phyloP scores from a whole-genome alignment of 192 early-diverging fungal genomes.

The Spizellomyces sp. region DNA sequence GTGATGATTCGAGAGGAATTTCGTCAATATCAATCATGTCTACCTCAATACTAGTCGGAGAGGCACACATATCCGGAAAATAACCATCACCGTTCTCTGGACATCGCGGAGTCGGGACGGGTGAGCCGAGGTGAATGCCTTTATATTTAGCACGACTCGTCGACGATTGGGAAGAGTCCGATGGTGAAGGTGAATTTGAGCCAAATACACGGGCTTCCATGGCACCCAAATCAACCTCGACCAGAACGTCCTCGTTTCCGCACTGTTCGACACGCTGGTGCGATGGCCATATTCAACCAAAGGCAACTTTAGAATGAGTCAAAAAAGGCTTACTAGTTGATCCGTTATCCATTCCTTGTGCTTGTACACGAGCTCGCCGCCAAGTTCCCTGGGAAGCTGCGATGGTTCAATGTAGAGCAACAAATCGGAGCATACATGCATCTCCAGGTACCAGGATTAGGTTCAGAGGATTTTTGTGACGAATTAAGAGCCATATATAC shows the following conservation, averaged over 20 bases:
- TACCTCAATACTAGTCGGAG: too few species aligned
- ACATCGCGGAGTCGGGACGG: too few species aligned
- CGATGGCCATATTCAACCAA: neutral
- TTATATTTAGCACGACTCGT: too few species aligned
- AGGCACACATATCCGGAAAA: too few species aligned
- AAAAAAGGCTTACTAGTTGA: conserved; percentile 24
- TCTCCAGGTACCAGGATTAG: conserved; percentile 4
- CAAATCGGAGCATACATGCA: conserved; percentile 27
- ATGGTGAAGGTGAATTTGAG: too few species aligned
- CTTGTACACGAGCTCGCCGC: conserved; percentile 26
- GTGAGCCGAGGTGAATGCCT: too few species aligned
- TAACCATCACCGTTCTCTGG: too few species aligned
- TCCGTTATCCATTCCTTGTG: conserved; percentile 39
- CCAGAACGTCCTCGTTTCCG: neutral
- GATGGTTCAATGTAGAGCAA: conserved; percentile 10
- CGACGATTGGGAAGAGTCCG: too few species aligned
- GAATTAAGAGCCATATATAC: too few species aligned
- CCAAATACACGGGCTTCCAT: neutral
- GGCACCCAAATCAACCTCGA: conserved; percentile 3
- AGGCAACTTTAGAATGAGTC: neutral
- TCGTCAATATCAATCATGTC: too few species aligned
- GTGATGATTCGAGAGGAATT: too few species aligned
- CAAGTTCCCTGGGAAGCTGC: conserved; percentile 32
- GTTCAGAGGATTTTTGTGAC: neutral
- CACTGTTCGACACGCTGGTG: conserved; percentile 3